These are phyloP conservation scores for Zalaria sp. DNA, from an alignment of 2,329 filamentous ascomycete genomes.

Conservation along the genomic window DNA sequence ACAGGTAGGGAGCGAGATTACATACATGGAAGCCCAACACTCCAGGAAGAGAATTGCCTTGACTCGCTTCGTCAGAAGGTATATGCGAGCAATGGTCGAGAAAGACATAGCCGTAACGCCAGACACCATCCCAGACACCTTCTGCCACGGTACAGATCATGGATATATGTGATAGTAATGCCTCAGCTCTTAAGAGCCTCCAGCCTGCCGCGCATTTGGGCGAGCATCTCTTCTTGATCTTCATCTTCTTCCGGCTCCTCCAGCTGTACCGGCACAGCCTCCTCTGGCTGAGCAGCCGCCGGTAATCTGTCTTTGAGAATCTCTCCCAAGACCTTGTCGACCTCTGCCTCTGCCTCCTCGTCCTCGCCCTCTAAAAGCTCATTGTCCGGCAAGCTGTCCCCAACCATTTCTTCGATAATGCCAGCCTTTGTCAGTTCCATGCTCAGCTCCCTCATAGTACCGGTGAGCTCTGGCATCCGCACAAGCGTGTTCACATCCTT, in stretches of 20 bases:
- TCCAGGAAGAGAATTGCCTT: too few relatives aligned
- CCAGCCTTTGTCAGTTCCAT: constrained; percentile 86
- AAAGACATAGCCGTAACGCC: too few relatives aligned
- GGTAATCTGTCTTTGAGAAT: constrained; percentile 72
- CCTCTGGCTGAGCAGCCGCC: constrained; percentile 38
- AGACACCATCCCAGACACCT: too few relatives aligned
- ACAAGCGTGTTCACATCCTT: constrained; percentile 86
- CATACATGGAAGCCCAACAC: too few relatives aligned
- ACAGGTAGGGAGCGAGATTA: too few relatives aligned
- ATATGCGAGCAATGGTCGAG: too few relatives aligned
- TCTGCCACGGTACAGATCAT: too few relatives aligned
- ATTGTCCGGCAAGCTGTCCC: constrained; percentile 64
- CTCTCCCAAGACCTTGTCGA: constrained; percentile 86
- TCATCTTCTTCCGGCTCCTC: constrained; percentile 62
- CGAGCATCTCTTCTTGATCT: constrained; percentile 78
- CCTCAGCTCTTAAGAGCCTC: constrained; percentile 77
- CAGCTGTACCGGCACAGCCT: constrained; percentile 35
- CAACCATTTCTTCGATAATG: constrained; percentile 96
- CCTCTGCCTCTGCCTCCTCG: constrained; percentile 66
- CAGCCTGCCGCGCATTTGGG: constrained; percentile 83
- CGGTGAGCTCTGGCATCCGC: constrained; percentile 69
- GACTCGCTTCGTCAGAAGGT: too few relatives aligned
- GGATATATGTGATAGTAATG: too few relatives aligned
- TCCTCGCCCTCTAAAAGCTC: constrained; percentile 57
- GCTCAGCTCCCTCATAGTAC: constrained; percentile 78